Evolutionary conservation across 2,329 filamentous ascomycete genomes (phyloP), one percentile per base, ranked within the genome.

Genomic region (Colletotrichum somersetense): DNA sequence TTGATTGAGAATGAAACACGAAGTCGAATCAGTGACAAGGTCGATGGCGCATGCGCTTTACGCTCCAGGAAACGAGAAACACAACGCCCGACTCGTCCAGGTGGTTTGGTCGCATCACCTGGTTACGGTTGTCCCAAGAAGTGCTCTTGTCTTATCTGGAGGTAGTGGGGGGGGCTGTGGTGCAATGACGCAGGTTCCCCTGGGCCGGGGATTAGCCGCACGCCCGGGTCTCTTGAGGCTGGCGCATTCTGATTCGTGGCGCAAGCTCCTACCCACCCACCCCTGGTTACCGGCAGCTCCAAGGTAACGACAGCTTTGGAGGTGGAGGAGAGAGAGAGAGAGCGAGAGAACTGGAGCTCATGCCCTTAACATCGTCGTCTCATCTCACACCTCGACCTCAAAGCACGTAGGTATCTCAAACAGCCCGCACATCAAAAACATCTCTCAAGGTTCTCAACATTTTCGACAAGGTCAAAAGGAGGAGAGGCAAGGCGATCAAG

Each of bases 201-300:
- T 11, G 6, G 16, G 18, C 73, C 73, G 71, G 55, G 53, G 61
- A 66, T 73, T 73, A 67, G 55, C 71, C 73, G 71, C 14, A 12
- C 23, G 35, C 12, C 38, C 38, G 35, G 71, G 40, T 35, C 30
- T 35, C 18, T 52, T 61, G 56, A 66, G 67, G 71, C 67, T 71
- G 42, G 44, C 23, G 20, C 46, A 48, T 23, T 23, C 40, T 66
- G 66, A 59, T 57, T 66, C 38, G 50, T 66, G 67, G 71, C 71
- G 67, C 67, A 66, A 71, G 71, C 67, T 73, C 62, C 20, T 48
- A 23, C 5, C 46, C n/a, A n/a, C 23, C 44, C 35, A n/a, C 23
- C 44, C 35, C 30, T 5, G 14, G 55, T 52, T 48, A 55, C 40
- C 42, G 46, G 62, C 44, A 71, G 52, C 42, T 64, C 57, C 20